These are phyloP conservation scores for Handroanthus guayacan DNA, from an alignment of 257 asterid genomes.

Conservation along the genomic window DNA sequence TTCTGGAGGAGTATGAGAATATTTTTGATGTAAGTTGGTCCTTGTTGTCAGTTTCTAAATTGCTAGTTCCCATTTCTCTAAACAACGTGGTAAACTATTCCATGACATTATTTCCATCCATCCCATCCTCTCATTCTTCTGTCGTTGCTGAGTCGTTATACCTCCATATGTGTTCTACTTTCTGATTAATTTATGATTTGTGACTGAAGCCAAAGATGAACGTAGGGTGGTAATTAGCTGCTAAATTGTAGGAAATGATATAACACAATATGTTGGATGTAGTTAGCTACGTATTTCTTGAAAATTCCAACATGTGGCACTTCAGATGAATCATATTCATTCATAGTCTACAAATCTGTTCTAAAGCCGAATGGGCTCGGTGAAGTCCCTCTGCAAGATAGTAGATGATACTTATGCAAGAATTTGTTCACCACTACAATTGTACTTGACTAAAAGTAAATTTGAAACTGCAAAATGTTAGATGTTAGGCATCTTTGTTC, in stretches of 20 bases:
- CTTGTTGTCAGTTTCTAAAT: conserved; percentile 22
- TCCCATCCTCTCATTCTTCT: background rate
- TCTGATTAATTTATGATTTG: conserved; percentile 12
- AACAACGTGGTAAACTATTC: conserved; percentile 2
- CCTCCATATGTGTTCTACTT: conserved; percentile 20
- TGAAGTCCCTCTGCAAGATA: conserved; percentile 14
- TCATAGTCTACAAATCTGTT: background rate
- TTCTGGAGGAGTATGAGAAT: conserved; percentile 88
- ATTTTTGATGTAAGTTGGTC: conserved; percentile 85
- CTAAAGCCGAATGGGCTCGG: background rate
- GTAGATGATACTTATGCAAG: conserved; percentile 2
- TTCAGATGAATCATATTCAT: conserved; percentile 11
- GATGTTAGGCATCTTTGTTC: background rate
- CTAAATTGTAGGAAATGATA: background rate
- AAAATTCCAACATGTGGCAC: background rate
- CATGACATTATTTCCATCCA: background rate
- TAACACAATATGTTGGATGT: background rate
- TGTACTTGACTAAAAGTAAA: background rate
- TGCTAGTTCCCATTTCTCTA: background rate
- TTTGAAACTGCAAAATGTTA: conserved; percentile 2
- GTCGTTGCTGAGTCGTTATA: conserved; percentile 10
- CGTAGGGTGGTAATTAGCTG: background rate
- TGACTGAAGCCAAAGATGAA: conserved; percentile 9
- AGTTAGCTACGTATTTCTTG: conserved; percentile 23
- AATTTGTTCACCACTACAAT: background rate